Evolutionary conservation across 1,139 yeast species (phyloP), one percentile per base, ranked within the genome.

Genomic region (Taphrina betulina): DNA sequence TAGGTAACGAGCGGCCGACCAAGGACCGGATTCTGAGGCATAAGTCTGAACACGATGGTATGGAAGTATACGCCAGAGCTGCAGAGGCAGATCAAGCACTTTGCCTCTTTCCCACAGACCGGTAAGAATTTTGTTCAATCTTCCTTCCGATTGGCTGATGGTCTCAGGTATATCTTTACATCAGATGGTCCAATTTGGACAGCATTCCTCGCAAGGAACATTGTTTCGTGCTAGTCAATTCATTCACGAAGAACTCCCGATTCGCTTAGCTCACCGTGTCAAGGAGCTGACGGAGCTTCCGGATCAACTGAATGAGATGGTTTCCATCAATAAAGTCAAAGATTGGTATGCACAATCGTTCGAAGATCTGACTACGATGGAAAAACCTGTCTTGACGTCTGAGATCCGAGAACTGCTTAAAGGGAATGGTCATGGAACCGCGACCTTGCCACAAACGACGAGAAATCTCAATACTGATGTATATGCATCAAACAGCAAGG

Each of bases 341-440:
- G 82, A 86, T 67, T 89, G 96, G 96, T 89, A 89, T 66, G 92
- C 94, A 1, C 95, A 87, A 69, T 83, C 92, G 16, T 89, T 88
- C 68, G 89, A 87, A 44, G 96, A 88, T 66, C 75, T 88, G 63
- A 81, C 85, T 10, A 72, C 76, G 10, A 63, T 73, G 23, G 67
- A 68, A 22, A 63, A 65, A 19, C 75, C 75, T 1, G 61, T 60
- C 37, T 62, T 72, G 33, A 55, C 64, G 14, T 46, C 63, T 10
- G 71, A 68, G 34, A 60, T 69, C 7, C 60, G 63, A 43, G 46
- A 56, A 35, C 33, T 57, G 51, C 60, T 62, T 19, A 50, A 60
- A 22, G 62, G 63, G 22, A 60, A 61, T 33, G 57, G 58, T 37
- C 23, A 53, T 43, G 50, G 60, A 60, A 17, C 48, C 46, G 61